Base-by-base conservation (phyloP, 805 yeast species). In the Pichia exigua region DNA sequence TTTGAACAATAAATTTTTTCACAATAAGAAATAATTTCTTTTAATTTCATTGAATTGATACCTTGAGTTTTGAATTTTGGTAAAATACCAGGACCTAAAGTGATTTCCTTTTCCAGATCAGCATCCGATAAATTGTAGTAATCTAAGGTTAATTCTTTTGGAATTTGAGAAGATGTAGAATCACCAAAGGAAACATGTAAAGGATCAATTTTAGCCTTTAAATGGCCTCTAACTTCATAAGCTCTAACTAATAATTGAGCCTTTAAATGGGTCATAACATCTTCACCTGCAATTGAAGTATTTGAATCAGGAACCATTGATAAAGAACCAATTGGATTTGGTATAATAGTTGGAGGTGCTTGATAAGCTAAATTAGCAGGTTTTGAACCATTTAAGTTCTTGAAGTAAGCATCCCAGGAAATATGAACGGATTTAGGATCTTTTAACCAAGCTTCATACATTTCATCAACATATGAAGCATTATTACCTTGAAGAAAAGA, bases 211-310 rank as follows among this genome's bases (percentile, higher is more conserved):
- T 83, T 85, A 45, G 98, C 97, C 74, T 87, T 88, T 70, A 84
- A 86, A 71, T 94, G 99, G 60, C 99, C 99, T 72, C 98, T 83
- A 49, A 94, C 99, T 75, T 94, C 99, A 73, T 91, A 94, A 30
- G 99, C 99, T 71, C 99, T 87, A 57, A 95, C 97, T 62, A 94
- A 78, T 61, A 94, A 80, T 77, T 94, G 99, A 18, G 90, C 95
- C 71, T 94, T 94, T 76, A 94, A 80, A 69, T 94, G 98, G 56
- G 87, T 78, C 57, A 86, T 77, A 44, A 91, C 88, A 58, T 83
- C 88, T 63, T 82, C 80, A 30, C 74, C 76, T 47, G 78, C 76
- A 51, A 26, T 15, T 27, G 78, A 79, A 42, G 67, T 64, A 32
- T 83, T 67, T 20, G 75, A 69, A 17, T 71, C 60, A 43, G 83